Evolutionary conservation across 1,284 basidiomycete genomes (phyloP), one percentile per base, ranked within the genome.

Genomic region (Amylostereum areolatum): DNA sequence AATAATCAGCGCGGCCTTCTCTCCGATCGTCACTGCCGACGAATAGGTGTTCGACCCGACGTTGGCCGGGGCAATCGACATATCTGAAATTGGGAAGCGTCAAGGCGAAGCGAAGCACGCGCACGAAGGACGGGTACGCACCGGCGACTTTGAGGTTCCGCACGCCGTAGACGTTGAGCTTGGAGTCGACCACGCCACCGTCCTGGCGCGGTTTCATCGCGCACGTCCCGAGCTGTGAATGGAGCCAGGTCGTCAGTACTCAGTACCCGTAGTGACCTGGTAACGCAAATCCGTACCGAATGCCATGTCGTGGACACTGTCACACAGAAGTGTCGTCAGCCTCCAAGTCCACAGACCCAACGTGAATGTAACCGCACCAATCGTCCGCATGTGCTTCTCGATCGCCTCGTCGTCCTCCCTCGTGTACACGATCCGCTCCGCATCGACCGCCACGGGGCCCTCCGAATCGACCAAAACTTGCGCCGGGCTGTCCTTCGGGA

Each of bases 151-250:
- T 86, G 45, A 88, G 64, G 24, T 72, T 68, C 43, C 66, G 55
- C 0, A 80, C 71, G 5, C 83, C 83, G 56, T 86, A 83, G 1
- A 86, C 83, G 57, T 81, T 80, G 42, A 88, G 61, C 2, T 66
- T 68, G 3, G 73, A 52, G 54, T 86, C 80, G 5, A 87, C 81
- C 0, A 85, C 84, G 10, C 83, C 85, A 3, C 73, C 72, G 45
- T 69, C 51, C 11, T 73, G 71, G 27, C 75, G 71, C 1, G 77
- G 69, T 58, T 80, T 83, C 83, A 87, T 86, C 0, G 79, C 74
- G 53, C 83, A 85, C 0, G 83, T 87, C 12, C 80, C 81, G 31
- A 80, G 67, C 18, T 18, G 18, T 18, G 18, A 18, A 18, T 18
- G 18, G 18, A 18, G 18, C 18, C 18, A 18, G 18, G 18, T 18